Base-by-base conservation (phyloP, 176 grass and related monocot genomes). In the Lolium rigidum region DNA sequence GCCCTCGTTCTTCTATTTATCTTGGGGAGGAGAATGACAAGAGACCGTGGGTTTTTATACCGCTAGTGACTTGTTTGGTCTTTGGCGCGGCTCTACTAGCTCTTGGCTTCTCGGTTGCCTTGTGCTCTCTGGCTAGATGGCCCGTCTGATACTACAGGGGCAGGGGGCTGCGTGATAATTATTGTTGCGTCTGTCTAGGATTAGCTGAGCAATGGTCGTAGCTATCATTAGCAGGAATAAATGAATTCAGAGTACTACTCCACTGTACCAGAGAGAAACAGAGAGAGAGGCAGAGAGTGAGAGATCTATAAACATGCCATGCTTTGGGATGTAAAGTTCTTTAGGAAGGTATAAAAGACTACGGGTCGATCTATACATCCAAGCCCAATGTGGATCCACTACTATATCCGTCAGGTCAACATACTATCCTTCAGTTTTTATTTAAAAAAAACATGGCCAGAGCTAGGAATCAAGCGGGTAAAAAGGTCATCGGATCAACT, bases 151-250 rank as follows among this genome's bases (percentile, higher is more conserved):
- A 64, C 3, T 73, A 57, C 56, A 49, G 25, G 24, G 67, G 49
- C 1, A 77, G 39, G 25, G 24, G 67, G 49, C 1, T 81, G 39
- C 81, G 76, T 84, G 76, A 86, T 92, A 80, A 81, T 84, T 86
- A 80, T 78, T 61, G 83, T 87, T 94, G 83, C 78, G 68, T 76
- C 78, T 89, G 92, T 88, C 81, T 84, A 77, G 84, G 92, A 91
- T 91, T 89, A 91, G 79, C 80, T 66, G 46, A 76, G 78, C 90
- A 70, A 61, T 81, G 59, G 47, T 65, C 17, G 80, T 77, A 82
- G 66, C 48, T 81, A 93, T 91, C 83, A 90, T 89, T 86, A 84
- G 71, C 51, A 54, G n/a, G 65, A 92, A 76, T 90, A 75, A 94
- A 83, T 87, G 89, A 72, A 66, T 8, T 20, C 49, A 85, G 81